These are phyloP conservation scores for Lentithecium fluviatile DNA, from an alignment of 495 filamentous ascomycete genomes.

Conservation along the genomic window DNA sequence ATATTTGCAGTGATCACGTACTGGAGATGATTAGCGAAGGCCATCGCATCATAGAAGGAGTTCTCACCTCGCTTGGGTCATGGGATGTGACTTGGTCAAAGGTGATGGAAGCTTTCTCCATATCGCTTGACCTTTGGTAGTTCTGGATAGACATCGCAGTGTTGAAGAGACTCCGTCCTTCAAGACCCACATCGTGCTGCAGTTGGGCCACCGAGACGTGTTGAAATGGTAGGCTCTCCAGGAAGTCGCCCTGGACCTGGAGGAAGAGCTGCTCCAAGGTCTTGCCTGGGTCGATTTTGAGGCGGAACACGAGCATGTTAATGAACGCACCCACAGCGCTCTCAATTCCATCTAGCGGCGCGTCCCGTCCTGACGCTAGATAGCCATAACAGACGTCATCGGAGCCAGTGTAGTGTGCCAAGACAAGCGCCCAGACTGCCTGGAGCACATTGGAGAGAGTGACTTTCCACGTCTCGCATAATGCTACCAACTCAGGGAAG, in stretches of 20 bases:
- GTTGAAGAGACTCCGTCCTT: slow-evolving; percentile 13
- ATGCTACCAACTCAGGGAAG: background rate
- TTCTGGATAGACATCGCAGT: slow-evolving; percentile 20
- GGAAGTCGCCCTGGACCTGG: slow-evolving; percentile 8
- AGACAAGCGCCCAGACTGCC: slow-evolving; percentile 6
- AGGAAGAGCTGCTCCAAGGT: slow-evolving; percentile 9
- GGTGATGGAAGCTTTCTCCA: slow-evolving; percentile 1
- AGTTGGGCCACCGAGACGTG: background rate
- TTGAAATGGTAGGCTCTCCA: slow-evolving; percentile 13
- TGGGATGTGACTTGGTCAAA: slow-evolving; percentile 9
- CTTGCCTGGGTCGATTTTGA: background rate
- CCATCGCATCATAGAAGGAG: no score
- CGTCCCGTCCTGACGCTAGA: slow-evolving; percentile 46
- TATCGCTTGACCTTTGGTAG: slow-evolving; percentile 1
- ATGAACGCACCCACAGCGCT: slow-evolving; percentile 49
- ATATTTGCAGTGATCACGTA: slow-evolving; percentile 14
- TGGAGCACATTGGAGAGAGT: slow-evolving; percentile 2
- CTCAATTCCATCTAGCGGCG: slow-evolving; percentile 47
- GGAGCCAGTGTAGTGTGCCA: slow-evolving; percentile 4
- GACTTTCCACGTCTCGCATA: slow-evolving; percentile 4
- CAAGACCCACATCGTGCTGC: no score
- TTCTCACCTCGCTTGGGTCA: slow-evolving; percentile 27
- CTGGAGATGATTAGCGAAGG: background rate
- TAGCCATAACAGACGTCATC: slow-evolving; percentile 14
- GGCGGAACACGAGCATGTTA: slow-evolving; percentile 41